Evolutionary conservation across 2,329 filamentous ascomycete genomes (phyloP).

Genomic region (Cladophialophora yegresii): DNA sequence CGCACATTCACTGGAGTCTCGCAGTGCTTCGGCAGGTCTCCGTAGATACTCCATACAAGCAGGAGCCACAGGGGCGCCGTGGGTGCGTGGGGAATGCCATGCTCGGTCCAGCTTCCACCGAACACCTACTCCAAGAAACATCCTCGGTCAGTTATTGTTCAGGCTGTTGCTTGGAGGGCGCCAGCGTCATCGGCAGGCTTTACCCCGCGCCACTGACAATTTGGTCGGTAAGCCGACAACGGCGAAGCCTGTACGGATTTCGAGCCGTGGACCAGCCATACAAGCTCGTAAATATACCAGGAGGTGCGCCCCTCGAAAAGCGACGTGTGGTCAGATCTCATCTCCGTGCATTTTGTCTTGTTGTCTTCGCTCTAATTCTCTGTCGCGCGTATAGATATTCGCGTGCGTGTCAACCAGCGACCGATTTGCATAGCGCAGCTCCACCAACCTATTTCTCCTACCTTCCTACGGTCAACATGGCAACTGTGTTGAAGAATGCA

Average conservation of each 20-base stretch:
- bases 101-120: not conserved
- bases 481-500: conserved; percentile 52
- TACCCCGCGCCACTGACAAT: conserved; percentile 1
- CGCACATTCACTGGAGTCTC: not conserved
- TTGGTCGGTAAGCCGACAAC: not conserved
- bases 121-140: not conserved
- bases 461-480: conserved; percentile 25
- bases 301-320: not conserved
- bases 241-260: not conserved
- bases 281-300: not conserved
- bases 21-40: no score
- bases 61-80: no score
- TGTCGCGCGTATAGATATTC: not conserved
- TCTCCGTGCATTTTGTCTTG: not conserved
- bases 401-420: not conserved
- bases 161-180: not conserved
- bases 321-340: not conserved
- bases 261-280: not conserved
- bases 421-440: not conserved
- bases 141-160: not conserved
- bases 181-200: not conserved
- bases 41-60: not conserved
- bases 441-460: not conserved
- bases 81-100: not conserved
- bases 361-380: not conserved